These are phyloP conservation scores for Pleurotus tuoliensis DNA, from an alignment of 768 basidiomycete species.

Conservation along the genomic window DNA sequence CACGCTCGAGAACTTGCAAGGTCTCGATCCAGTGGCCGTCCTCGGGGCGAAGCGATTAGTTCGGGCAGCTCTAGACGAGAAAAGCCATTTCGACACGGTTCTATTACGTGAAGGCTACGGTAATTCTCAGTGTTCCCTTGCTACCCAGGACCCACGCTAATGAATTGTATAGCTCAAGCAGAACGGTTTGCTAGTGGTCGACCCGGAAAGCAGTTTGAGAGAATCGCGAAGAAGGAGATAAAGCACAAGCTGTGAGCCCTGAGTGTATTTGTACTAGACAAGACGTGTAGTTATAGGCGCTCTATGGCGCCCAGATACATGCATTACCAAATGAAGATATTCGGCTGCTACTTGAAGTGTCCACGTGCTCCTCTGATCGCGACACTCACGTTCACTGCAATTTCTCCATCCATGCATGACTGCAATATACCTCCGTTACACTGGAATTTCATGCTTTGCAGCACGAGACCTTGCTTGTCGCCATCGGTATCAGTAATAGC, in stretches of 20 bases:
- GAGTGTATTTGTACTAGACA: background rate
- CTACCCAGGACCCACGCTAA: background rate
- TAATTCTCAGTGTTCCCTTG: conserved; percentile 15
- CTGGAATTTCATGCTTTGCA: too few relatives aligned
- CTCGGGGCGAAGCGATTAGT: conserved; percentile 52
- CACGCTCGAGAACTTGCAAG: conserved; percentile 50
- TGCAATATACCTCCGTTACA: too few relatives aligned
- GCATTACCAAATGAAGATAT: too few relatives aligned
- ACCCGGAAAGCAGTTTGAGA: conserved; percentile 48
- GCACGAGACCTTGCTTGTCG: too few relatives aligned
- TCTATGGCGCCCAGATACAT: too few relatives aligned
- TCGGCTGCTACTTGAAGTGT: too few relatives aligned
- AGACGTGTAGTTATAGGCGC: too few relatives aligned
- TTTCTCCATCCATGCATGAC: too few relatives aligned
- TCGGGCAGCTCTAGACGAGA: conserved; percentile 52
- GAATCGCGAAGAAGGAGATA: conserved; percentile 60
- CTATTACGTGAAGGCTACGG: conserved; percentile 68
- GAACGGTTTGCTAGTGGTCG: conserved; percentile 59
- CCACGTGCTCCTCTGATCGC: too few relatives aligned
- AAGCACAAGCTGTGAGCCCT: conserved; percentile 18
- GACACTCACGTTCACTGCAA: too few relatives aligned
- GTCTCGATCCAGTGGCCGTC: conserved; percentile 54
- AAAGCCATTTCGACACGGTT: conserved; percentile 58
- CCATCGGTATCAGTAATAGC: too few relatives aligned
- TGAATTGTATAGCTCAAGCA: conserved; percentile 46